A percentile compares a stretch with the other conserved stretches of the same genome.
Conservation (phyloP, 768 basidiomycete genomes). For the Amanita muscaria region DNA sequence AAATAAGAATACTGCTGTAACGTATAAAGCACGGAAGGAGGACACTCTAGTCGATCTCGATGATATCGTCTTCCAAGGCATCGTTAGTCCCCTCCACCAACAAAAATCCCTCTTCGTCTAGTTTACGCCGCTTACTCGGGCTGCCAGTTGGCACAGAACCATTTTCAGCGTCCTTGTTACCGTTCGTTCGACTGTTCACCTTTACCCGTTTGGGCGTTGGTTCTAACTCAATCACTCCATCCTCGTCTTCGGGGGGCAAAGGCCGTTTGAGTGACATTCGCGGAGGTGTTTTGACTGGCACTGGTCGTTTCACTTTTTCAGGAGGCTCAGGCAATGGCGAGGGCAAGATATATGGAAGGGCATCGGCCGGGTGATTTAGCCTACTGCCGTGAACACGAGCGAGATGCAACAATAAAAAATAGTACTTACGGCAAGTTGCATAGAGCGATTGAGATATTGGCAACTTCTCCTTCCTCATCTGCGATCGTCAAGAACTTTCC, state of each 20-base stretch:
- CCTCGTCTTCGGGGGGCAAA: constrained; percentile 44
- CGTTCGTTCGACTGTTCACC: constrained; percentile 18
- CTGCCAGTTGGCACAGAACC: background rate
- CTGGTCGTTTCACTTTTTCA: constrained; percentile 29
- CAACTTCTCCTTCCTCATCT: constrained; percentile 77
- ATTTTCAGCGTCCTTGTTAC: constrained; percentile 5
- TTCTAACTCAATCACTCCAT: constrained; percentile 44
- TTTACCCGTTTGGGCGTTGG: constrained; percentile 50
- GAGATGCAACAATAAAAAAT: background rate
- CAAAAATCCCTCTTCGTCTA: constrained; percentile 72
- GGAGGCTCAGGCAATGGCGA: constrained; percentile 52
- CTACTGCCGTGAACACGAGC: constrained; percentile 24
- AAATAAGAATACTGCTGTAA: too few species aligned
- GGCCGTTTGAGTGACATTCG: constrained; percentile 43
- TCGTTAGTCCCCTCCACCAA: constrained; percentile 54
- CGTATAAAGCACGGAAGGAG: background rate
- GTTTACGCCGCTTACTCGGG: constrained; percentile 41
- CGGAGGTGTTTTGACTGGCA: constrained; percentile 35
- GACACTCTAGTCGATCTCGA: constrained; percentile 28
- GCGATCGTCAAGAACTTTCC: constrained; percentile 86
- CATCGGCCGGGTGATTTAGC: constrained; percentile 45
- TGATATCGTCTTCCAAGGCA: constrained; percentile 45
- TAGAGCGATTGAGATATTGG: constrained; percentile 64
- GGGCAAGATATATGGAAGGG: constrained; percentile 53
- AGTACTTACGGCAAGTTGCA: constrained; percentile 63